These are phyloP conservation scores for Kondoa malvinella DNA, from an alignment of 768 basidiomycete species.

Conservation along the genomic window DNA sequence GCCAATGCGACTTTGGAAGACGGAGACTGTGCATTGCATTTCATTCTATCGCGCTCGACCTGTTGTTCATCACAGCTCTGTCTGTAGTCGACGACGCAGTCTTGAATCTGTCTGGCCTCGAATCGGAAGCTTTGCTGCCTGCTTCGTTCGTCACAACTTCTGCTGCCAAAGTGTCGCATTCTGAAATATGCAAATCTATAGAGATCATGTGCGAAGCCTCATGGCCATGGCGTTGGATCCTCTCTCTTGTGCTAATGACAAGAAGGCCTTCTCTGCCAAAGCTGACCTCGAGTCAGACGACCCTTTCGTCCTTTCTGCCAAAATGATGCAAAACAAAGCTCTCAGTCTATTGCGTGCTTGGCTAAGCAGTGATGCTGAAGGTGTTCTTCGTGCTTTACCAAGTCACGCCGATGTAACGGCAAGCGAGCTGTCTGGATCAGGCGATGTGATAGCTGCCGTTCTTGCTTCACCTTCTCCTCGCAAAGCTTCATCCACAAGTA, in stretches of 20 bases:
- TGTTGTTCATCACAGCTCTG: neutral
- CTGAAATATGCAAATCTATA: neutral
- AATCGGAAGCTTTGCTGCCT: neutral
- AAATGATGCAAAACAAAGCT: neutral
- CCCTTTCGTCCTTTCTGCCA: neutral
- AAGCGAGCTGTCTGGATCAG: neutral
- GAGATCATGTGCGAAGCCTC: neutral
- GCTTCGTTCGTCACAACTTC: neutral
- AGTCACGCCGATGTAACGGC: neutral
- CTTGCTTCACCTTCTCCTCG: no score
- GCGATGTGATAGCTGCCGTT: neutral
- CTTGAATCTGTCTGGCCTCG: neutral
- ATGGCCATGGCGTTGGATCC: slow-evolving; percentile 3
- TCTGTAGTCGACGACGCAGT: slow-evolving; percentile 1
- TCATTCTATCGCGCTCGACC: neutral
- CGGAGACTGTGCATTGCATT: neutral
- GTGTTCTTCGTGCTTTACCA: neutral
- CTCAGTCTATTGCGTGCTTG: neutral
- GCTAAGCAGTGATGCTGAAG: neutral
- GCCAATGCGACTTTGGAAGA: neutral
- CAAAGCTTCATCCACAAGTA: no score
- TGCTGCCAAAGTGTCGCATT: neutral
- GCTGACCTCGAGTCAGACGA: neutral
- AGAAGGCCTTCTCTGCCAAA: neutral
- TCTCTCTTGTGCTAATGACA: neutral